These are phyloP conservation scores for Ophiocordyceps camponoti-floridani DNA, from an alignment of 2,329 filamentous ascomycete species.

Conservation along the genomic window DNA sequence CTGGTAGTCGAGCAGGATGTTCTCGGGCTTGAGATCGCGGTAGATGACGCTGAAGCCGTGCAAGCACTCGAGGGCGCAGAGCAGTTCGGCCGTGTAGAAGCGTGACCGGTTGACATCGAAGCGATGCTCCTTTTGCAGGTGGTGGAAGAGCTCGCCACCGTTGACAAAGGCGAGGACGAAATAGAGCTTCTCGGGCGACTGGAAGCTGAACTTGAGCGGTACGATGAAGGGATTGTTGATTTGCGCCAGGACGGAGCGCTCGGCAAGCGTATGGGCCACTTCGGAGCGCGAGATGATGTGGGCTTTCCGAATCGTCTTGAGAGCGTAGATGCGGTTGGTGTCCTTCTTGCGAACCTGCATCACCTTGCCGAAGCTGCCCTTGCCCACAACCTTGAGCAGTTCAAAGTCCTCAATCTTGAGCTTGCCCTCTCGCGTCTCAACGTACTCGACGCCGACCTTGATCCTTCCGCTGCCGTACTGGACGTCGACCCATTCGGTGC, in stretches of 20 bases:
- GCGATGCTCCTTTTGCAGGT: conserved; percentile 87
- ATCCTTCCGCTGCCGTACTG: conserved; percentile 79
- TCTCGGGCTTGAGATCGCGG: conserved; percentile 58
- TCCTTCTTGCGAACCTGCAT: conserved; percentile 99
- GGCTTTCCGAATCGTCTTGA: conserved; percentile 98
- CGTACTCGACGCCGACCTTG: conserved; percentile 85
- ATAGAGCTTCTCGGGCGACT: conserved; percentile 96
- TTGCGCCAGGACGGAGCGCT: conserved; percentile 93
- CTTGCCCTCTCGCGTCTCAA: conserved; percentile 77
- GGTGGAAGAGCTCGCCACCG: conserved; percentile 92
- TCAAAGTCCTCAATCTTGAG: conserved; percentile 96
- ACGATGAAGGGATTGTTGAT: conserved; percentile 99
- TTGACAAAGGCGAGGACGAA: conserved; percentile 96
- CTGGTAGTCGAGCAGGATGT: conserved; percentile 93
- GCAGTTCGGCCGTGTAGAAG: conserved; percentile 91
- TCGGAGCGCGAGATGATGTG: conserved; percentile 98
- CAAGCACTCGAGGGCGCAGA: conserved; percentile 88
- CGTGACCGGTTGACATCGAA: conserved; percentile 95
- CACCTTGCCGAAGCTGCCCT: conserved; percentile 97
- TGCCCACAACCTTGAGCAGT: conserved; percentile 90
- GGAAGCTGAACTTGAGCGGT: conserved; percentile 96
- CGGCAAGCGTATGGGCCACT: conserved; percentile 89
- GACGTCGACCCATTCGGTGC: conserved; percentile 78
- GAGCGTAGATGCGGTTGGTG: conserved; percentile 89
- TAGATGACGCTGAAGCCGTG: conserved; percentile 99